These are phyloP conservation scores for Setaria viridis DNA, from an alignment of 202 grass and related monocot genomes.

Conservation along the genomic window DNA sequence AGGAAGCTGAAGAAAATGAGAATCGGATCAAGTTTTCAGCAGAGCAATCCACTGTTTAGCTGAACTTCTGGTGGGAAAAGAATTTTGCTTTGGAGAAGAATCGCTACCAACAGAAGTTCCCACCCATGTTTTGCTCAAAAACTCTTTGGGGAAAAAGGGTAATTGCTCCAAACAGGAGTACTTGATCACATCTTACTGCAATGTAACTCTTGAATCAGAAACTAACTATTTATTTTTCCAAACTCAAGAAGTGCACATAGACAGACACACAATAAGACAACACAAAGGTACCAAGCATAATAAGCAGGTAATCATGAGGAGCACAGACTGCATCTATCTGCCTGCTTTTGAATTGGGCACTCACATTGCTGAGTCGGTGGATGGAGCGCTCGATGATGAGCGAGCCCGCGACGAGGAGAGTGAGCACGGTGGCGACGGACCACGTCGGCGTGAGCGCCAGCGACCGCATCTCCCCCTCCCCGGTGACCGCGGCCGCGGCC, in stretches of 20 bases:
- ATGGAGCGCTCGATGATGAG: slow-evolving; percentile 97
- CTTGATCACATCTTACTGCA: background rate
- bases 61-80: background rate
- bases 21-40: background rate
- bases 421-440: slow-evolving; percentile 93
- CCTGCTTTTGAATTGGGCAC: background rate
- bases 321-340: background rate
- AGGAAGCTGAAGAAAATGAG: background rate
- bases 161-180: background rate
- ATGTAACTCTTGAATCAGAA: background rate
- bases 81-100: slow-evolving; percentile 5
- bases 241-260: background rate
- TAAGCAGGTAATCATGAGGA: slow-evolving; percentile 7
- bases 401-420: slow-evolving; percentile 83
- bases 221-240: background rate
- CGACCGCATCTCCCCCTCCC: slow-evolving; percentile 67
- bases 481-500: slow-evolving; percentile 50
- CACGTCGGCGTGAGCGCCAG: slow-evolving; percentile 93
- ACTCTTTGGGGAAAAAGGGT: background rate
- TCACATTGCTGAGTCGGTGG: slow-evolving; percentile 85
- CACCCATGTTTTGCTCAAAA: background rate
- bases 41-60: background rate
- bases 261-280: background rate
- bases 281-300: background rate
- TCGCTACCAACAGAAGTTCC: background rate